Evolutionary conservation across 352 stramenopile species (phyloP).

Genomic region (Discostella stelligera): DNA sequence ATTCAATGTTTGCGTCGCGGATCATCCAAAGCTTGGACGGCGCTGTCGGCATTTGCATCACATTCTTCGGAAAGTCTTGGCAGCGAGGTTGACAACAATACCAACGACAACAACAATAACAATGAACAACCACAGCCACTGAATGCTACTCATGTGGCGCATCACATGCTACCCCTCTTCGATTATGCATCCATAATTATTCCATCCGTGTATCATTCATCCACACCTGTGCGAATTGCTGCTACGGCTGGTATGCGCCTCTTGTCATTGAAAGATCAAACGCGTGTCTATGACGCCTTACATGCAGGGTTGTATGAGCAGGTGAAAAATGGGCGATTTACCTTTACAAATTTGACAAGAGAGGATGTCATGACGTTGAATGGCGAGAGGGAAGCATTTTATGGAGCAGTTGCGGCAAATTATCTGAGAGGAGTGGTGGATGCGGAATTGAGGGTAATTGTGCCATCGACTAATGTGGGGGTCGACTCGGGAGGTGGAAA

Average conservation of each 20-base stretch:
- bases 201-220: conserved; percentile 61
- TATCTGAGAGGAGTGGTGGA: conserved; percentile 78
- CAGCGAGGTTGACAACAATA: conserved; percentile 20
- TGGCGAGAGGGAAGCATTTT: conserved; percentile 77
- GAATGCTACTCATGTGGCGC: conserved; percentile 66
- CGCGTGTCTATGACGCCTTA: conserved; percentile 73
- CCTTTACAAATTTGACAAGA: conserved; percentile 61
- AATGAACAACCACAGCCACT: conserved; percentile 29
- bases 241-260: conserved; percentile 82
- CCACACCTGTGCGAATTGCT: conserved; percentile 70
- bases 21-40: conserved; percentile 65
- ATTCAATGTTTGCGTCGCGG: conserved; percentile 63
- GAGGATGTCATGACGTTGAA: conserved; percentile 72
- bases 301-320: conserved; percentile 67
- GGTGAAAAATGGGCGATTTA: conserved; percentile 41
- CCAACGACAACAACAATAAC: conserved; percentile 10
- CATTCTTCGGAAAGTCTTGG: conserved; percentile 14
- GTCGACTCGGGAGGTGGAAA: not conserved
- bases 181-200: conserved; percentile 75
- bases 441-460: conserved; percentile 60
- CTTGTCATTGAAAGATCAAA: conserved; percentile 60
- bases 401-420: conserved; percentile 77
- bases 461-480: conserved; percentile 15
- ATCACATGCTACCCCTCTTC: conserved; percentile 78
- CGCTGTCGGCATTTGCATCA: conserved; percentile 70